Conservation (phyloP, 768 basidiomycete genomes). For the Phaffia australis region DNA sequence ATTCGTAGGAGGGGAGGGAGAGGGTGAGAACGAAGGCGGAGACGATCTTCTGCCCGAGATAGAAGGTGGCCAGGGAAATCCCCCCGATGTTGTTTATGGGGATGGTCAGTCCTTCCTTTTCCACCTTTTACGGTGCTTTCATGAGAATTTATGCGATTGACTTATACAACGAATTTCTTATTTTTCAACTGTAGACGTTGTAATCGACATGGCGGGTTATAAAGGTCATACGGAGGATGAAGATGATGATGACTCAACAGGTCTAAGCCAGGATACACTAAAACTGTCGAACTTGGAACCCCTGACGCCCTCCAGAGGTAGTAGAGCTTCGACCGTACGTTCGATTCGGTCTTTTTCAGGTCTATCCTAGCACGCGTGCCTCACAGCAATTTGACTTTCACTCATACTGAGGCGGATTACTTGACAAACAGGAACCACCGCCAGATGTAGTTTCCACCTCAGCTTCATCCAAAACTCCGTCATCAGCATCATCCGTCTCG, state of each 20-base stretch:
- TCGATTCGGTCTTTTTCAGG: not conserved
- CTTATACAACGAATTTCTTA: not conserved
- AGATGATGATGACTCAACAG: too few relatives aligned
- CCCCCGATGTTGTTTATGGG: slow-evolving; percentile 54
- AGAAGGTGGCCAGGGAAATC: slow-evolving; percentile 42
- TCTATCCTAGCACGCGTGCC: too few relatives aligned
- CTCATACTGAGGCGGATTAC: too few relatives aligned
- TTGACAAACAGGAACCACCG: slow-evolving; percentile 1
- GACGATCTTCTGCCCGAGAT: slow-evolving; percentile 43
- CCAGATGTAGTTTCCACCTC: not conserved
- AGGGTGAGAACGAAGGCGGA: not conserved
- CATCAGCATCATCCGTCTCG: slow-evolving; percentile 7
- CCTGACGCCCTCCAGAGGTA: not conserved
- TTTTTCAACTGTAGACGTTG: slow-evolving; percentile 47
- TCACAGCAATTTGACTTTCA: too few relatives aligned
- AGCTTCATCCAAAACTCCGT: slow-evolving; percentile 13
- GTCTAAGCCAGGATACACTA: too few relatives aligned
- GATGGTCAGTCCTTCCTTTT: slow-evolving; percentile 41
- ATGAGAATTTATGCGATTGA: slow-evolving; percentile 2
- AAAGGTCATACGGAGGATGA: slow-evolving; percentile 27
- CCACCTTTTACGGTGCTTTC: slow-evolving; percentile 30
- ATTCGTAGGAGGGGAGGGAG: slow-evolving; percentile 1
- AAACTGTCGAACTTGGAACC: too few relatives aligned
- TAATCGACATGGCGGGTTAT: slow-evolving; percentile 75
- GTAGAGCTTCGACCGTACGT: not conserved